Evolutionary conservation across 2,329 filamentous ascomycete species (phyloP), one percentile per base, ranked within the genome.

Genomic region (Cladosporium austrohemisphaericum): DNA sequence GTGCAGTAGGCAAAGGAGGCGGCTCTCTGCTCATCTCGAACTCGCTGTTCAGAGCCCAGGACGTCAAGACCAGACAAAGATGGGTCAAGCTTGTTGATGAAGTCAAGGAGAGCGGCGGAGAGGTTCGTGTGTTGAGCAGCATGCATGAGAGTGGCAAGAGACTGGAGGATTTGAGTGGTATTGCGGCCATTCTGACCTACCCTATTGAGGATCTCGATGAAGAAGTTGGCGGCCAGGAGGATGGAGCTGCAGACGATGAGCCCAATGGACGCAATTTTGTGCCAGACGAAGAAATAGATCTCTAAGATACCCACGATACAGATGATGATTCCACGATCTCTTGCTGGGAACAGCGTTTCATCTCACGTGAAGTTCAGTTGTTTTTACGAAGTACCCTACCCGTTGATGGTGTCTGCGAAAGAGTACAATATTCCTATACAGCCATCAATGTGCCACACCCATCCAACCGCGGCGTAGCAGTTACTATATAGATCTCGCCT

Each of bases 81-180:
- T 97, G 91, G 76, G 92, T 97, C 1, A 74, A 73, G 7, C 75
- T 97, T 37, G 91, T 97, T 3, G 92, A 97, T 66, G 84, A 84
- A 54, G 92, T 97, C n/a, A 83, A 83, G 46, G 71, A 75, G 3
- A 84, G 89, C 55, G 93, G 92, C 4, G 93, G 92, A 1, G 90
- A 96, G 57, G 88, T 89, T 1, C 77, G 88, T 47, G 81, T 97
- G n/a, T 71, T 97, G 22, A 97, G 92, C 67, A 91, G 87, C 60
- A 86, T 94, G 62, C 92, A 97, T 67, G 92, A 96, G 72, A 96
- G 91, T 66, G 93, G 93, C 1, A 85, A 86, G 71, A 76, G 90
- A 52, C 70, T 98, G 11, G 88, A 91, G 57, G 86, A 84, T 10
- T 67, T 97, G 52, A 91, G 93, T 1, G 87, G 90, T 14, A 85